A percentile compares a stretch with the other conserved stretches of the same genome.
Evolutionary conservation across 2,329 filamentous ascomycete species (phyloP).

Genomic region (Tolypocladium pustulatum): DNA sequence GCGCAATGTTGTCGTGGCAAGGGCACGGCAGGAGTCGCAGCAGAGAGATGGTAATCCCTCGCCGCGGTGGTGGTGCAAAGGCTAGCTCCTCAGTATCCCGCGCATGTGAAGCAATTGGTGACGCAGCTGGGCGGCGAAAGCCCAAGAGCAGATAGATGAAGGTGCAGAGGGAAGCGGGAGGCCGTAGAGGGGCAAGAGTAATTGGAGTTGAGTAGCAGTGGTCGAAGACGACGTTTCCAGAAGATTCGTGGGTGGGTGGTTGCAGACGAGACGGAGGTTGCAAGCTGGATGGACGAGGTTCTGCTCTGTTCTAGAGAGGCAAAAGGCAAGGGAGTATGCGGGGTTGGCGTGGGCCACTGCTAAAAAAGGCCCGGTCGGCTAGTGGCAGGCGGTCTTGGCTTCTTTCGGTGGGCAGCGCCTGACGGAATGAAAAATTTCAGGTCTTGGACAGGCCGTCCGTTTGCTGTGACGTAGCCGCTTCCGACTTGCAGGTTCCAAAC

Average conservation of each 20-base stretch:
- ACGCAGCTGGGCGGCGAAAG: background rate
- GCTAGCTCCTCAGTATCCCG: slow-evolving; percentile 1
- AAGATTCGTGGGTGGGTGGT: background rate
- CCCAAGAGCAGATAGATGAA: background rate
- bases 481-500: background rate
- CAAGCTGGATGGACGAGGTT: background rate
- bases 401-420: background rate
- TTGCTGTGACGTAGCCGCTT: background rate
- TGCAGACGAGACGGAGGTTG: background rate
- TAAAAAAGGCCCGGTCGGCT: background rate
- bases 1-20: background rate
- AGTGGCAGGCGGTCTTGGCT: background rate
- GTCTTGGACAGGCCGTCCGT: background rate
- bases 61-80: background rate
- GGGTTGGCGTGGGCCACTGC: background rate
- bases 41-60: background rate
- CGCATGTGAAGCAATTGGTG: slow-evolving; percentile 1
- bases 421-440: background rate
- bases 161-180: background rate
- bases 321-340: background rate
- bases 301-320: background rate
- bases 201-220: background rate
- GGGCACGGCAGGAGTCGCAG: background rate
- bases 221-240: background rate
- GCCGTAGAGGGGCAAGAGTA: background rate